phyloP scores from a whole-genome alignment of 176 grass and related monocot species.

The Chloris gayana region DNA sequence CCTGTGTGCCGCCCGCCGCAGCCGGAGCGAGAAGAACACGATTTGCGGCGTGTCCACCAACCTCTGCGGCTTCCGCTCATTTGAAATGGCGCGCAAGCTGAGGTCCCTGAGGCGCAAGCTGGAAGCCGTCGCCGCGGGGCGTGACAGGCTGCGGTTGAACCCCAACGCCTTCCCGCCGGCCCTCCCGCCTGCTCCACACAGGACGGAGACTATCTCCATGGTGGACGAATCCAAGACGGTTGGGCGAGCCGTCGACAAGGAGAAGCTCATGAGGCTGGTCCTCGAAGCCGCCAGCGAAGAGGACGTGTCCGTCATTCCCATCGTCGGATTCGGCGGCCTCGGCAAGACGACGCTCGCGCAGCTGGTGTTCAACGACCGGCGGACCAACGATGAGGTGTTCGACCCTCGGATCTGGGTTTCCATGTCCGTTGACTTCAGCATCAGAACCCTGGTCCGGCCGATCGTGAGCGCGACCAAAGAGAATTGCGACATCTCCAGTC shows the following conservation, averaged over 20 bases:
- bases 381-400: slow-evolving; percentile 56
- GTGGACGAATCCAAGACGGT: slow-evolving; percentile 48
- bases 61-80: not conserved
- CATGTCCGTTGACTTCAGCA: slow-evolving; percentile 49
- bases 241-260: slow-evolving; percentile 48
- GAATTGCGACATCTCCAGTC: slow-evolving; percentile 38
- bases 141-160: slow-evolving; percentile 15
- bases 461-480: slow-evolving; percentile 47
- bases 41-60: not conserved
- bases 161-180: not conserved
- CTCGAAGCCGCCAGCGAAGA: slow-evolving; percentile 52
- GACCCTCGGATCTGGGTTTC: slow-evolving; percentile 59
- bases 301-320: slow-evolving; percentile 63
- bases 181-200: not conserved
- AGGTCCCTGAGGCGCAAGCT: slow-evolving; percentile 31
- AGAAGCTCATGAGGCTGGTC: slow-evolving; percentile 57
- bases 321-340: slow-evolving; percentile 62
- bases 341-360: slow-evolving; percentile 73
- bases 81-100: slow-evolving; percentile 28
- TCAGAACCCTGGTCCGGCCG: slow-evolving; percentile 40
- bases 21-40: not conserved
- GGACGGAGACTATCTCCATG: slow-evolving; percentile 3
- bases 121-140: slow-evolving; percentile 16
- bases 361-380: slow-evolving; percentile 57
- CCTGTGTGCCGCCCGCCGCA: not conserved